Evolutionary conservation across 805 yeast genomes (phyloP).

Genomic region (Zygosaccharomyces lentus): DNA sequence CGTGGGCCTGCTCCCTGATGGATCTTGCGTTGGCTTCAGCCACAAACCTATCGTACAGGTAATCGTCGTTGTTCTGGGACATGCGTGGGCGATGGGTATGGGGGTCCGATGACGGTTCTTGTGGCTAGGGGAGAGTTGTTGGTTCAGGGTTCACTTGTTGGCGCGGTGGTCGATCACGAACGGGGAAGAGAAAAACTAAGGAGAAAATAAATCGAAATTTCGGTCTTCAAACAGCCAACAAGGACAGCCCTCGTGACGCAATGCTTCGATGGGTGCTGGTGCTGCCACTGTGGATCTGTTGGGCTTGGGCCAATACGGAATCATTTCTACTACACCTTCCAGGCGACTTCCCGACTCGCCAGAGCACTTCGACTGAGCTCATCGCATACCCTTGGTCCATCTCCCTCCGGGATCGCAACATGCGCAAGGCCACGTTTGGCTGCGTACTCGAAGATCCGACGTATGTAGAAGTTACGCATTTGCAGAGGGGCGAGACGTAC

Average conservation of each 20-base stretch:
- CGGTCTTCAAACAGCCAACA: neutral
- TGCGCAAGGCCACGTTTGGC: constrained; percentile 8
- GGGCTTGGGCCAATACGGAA: constrained; percentile 22
- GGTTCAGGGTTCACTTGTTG: neutral
- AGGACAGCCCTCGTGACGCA: neutral
- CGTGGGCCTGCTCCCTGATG: constrained; percentile 9
- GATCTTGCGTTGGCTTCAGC: constrained; percentile 12
- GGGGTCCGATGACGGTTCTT: neutral
- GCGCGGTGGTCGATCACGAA: too few relatives aligned
- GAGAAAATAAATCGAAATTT: neutral
- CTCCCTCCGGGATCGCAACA: constrained; percentile 7
- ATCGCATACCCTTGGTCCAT: constrained; percentile 7
- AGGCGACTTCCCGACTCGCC: constrained; percentile 9
- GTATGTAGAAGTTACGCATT: constrained; percentile 16
- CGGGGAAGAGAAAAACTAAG: neutral
- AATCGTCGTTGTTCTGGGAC: constrained; percentile 13
- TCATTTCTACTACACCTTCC: constrained; percentile 19
- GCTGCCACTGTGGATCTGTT: neutral
- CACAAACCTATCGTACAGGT: constrained; percentile 18
- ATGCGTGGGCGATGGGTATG: neutral
- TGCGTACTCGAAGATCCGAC: constrained; percentile 5
- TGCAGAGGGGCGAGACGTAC: constrained; percentile 19
- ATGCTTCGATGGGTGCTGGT: neutral
- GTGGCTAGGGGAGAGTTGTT: neutral
- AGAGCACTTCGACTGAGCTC: neutral